Evolutionary conservation across 2,329 filamentous ascomycete species (phyloP).

Genomic region (Nemania abortiva): DNA sequence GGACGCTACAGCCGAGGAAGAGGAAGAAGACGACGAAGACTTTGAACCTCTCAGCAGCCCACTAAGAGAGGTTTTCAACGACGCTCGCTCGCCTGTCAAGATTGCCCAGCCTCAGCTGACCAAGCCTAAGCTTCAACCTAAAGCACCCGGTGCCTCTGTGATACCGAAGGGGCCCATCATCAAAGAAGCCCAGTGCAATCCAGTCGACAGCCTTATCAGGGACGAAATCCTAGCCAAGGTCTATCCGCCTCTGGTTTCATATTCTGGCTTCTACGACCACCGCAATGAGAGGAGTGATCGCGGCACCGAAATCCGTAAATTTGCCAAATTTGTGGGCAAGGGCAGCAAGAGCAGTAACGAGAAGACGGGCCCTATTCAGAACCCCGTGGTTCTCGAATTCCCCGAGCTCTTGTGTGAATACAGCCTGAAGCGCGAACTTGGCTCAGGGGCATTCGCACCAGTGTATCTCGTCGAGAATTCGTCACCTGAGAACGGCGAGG

Average conservation of each 20-base stretch:
- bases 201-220: slow-evolving; percentile 81
- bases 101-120: slow-evolving; percentile 64
- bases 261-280: slow-evolving; percentile 84
- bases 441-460: slow-evolving; percentile 92
- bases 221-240: slow-evolving; percentile 79
- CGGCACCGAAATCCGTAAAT: slow-evolving; percentile 83
- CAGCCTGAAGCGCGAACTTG: slow-evolving; percentile 84
- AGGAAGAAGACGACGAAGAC: slow-evolving; percentile 51
- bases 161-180: slow-evolving; percentile 78
- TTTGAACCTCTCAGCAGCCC: slow-evolving; percentile 73
- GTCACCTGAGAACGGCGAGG: slow-evolving; percentile 60
- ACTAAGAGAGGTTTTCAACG: slow-evolving; percentile 72
- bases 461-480: slow-evolving; percentile 90
- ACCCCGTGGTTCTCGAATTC: slow-evolving; percentile 76
- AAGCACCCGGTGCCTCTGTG: slow-evolving; percentile 46
- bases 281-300: slow-evolving; percentile 72
- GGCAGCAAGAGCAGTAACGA: slow-evolving; percentile 69
- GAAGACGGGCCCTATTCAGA: slow-evolving; percentile 68
- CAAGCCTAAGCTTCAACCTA: slow-evolving; percentile 56
- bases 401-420: slow-evolving; percentile 75
- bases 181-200: slow-evolving; percentile 87
- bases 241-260: slow-evolving; percentile 78
- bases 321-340: slow-evolving; percentile 75
- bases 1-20: slow-evolving; percentile 47
- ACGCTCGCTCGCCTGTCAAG: slow-evolving; percentile 60